A percentile compares a stretch with the other conserved stretches of the same genome.
phyloP scores from a whole-genome alignment of 306 rosid genomes.

The Cyamopsis tetragonoloba region DNA sequence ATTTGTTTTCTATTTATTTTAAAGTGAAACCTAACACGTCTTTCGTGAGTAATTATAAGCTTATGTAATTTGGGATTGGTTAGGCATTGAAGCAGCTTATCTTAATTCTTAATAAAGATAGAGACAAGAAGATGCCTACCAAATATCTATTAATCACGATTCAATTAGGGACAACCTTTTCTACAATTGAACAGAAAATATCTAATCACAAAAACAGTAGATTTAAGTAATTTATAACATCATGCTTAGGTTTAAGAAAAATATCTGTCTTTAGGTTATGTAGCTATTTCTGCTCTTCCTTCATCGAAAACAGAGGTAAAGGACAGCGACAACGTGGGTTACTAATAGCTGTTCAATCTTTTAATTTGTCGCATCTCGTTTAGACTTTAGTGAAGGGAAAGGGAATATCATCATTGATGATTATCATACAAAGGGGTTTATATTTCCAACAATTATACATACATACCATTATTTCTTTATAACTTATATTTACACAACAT shows the following conservation, averaged over 20 bases:
- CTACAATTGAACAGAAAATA: neutral
- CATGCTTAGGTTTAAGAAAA: neutral
- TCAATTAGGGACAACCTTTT: neutral
- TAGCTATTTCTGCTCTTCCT: neutral
- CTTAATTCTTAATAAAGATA: neutral
- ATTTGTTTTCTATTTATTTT: too few relatives aligned
- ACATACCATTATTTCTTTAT: too few relatives aligned
- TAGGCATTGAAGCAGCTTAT: neutral
- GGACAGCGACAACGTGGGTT: neutral
- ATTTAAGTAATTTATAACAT: neutral
- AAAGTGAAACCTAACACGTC: too few relatives aligned
- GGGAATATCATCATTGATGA: slow-evolving; percentile 1
- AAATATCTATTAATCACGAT: neutral
- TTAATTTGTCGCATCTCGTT: neutral
- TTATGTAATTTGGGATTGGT: neutral
- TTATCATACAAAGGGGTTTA: neutral
- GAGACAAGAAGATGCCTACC: neutral
- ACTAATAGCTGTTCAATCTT: neutral
- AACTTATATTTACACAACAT: too few relatives aligned
- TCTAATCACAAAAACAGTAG: neutral
- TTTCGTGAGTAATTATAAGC: neutral
- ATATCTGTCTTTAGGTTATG: slow-evolving; percentile 1
- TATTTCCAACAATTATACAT: too few relatives aligned
- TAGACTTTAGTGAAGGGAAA: neutral
- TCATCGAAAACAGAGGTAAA: neutral